A percentile compares a stretch with the other conserved stretches of the same genome.
Evolutionary conservation across 768 basidiomycete genomes (phyloP).

Genomic region (Hericium rajendrae): DNA sequence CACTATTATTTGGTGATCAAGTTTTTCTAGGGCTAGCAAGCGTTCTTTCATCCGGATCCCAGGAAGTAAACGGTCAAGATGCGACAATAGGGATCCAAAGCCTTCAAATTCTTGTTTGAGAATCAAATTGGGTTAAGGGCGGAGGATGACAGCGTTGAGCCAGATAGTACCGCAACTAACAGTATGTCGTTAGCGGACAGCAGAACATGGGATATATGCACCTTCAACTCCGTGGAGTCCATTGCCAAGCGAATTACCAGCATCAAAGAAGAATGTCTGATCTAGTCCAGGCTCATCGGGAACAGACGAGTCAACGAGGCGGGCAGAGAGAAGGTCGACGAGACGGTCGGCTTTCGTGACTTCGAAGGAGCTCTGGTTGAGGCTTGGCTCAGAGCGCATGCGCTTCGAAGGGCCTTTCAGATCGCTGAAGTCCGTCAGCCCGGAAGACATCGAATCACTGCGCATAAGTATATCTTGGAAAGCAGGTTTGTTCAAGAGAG

Average conservation of each 20-base stretch:
- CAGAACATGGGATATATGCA: background rate
- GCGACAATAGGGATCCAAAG: background rate
- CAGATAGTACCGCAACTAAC: background rate
- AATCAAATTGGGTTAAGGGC: background rate
- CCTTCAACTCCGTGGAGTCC: background rate
- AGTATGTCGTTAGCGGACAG: too few relatives aligned
- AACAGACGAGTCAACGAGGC: background rate
- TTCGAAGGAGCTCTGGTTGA: slow-evolving; percentile 26
- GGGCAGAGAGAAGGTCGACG: slow-evolving; percentile 4
- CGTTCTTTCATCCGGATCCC: background rate
- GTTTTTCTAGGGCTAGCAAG: background rate
- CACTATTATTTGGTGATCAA: background rate
- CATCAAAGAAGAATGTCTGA: background rate
- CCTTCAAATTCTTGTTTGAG: background rate
- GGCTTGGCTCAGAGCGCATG: slow-evolving; percentile 32
- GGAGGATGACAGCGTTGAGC: background rate
- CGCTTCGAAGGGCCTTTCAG: slow-evolving; percentile 33
- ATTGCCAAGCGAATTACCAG: background rate
- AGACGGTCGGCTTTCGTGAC: slow-evolving; percentile 18
- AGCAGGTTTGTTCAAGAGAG: background rate
- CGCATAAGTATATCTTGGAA: slow-evolving; percentile 4
- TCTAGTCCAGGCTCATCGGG: background rate
- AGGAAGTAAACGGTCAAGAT: background rate
- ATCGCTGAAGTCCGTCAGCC: slow-evolving; percentile 29
- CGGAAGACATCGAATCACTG: slow-evolving; percentile 8